Evolutionary conservation across 352 stramenopile species (phyloP).

Genomic region (Pythium chondricola): DNA sequence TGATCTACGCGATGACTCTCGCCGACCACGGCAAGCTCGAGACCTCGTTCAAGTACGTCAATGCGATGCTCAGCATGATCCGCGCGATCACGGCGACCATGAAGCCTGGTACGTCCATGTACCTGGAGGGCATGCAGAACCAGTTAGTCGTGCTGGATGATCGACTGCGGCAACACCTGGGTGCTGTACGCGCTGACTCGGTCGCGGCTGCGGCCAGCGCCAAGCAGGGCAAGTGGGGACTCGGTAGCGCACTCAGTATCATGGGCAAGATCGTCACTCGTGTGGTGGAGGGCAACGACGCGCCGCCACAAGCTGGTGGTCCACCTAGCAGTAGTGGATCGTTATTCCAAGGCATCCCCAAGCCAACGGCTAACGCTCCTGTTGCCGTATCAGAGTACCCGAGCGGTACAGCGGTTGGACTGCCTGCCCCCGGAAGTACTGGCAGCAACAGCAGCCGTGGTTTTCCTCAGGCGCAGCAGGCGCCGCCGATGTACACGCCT

Average conservation of each 20-base stretch:
- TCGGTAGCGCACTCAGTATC: constrained; percentile 75
- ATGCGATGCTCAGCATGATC: constrained; percentile 77
- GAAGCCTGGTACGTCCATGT: constrained; percentile 81
- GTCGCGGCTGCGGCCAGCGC: constrained; percentile 38
- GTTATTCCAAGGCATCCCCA: constrained; percentile 32
- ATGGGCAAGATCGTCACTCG: constrained; percentile 87
- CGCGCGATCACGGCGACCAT: constrained; percentile 65
- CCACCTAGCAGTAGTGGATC: constrained; percentile 18
- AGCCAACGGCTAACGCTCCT: constrained; percentile 17
- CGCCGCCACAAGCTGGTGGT: constrained; percentile 7
- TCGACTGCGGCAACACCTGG: constrained; percentile 77
- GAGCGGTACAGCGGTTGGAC: constrained; percentile 14
- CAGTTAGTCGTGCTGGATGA: constrained; percentile 83
- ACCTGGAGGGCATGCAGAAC: constrained; percentile 85
- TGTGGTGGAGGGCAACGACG: constrained; percentile 73
- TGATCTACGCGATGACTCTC: constrained; percentile 84
- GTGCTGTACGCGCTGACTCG: constrained; percentile 64
- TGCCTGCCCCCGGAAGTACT: constrained; percentile 4
- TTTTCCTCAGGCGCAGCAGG: too few relatives aligned
- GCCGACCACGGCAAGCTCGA: constrained; percentile 81
- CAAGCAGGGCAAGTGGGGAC: constrained; percentile 70
- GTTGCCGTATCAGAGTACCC: constrained; percentile 20
- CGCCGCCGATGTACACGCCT: too few relatives aligned
- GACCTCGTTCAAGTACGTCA: constrained; percentile 84
- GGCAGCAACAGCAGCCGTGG: neutral